Conservation (phyloP, 768 basidiomycete genomes). For the Suillus cothurnatus region DNA sequence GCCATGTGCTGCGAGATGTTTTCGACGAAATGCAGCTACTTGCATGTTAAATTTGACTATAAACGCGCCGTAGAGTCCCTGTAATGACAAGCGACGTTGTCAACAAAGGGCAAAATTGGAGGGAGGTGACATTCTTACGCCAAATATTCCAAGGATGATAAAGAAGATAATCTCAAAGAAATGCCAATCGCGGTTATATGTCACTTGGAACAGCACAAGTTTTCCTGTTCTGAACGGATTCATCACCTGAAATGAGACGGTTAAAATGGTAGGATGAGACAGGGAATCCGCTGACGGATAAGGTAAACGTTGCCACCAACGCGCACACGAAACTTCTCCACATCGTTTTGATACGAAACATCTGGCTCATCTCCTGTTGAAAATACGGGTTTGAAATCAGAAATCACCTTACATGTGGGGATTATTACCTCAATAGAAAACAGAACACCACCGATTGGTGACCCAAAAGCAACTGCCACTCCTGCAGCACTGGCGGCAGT, state of each 20-base stretch:
- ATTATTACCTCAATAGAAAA: slow-evolving; percentile 91
- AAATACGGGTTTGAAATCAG: slow-evolving; percentile 5
- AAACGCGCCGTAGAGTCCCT: slow-evolving; percentile 98
- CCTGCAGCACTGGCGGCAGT: slow-evolving; percentile 97
- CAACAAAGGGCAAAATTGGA: slow-evolving; percentile 10
- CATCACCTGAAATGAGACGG: slow-evolving; percentile 67
- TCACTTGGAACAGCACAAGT: slow-evolving; percentile 96
- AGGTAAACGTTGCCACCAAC: slow-evolving; percentile 91
- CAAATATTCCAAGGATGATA: slow-evolving; percentile 93
- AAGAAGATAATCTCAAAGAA: slow-evolving; percentile 99
- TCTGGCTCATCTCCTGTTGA: slow-evolving; percentile 94
- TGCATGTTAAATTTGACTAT: slow-evolving; percentile 97
- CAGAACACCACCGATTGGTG: slow-evolving; percentile 95
- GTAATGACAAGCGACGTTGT: slow-evolving; percentile 5
- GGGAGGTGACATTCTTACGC: slow-evolving; percentile 50
- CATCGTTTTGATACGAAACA: slow-evolving; percentile 97
- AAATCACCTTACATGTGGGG: neutral
- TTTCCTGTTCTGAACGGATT: slow-evolving; percentile 98
- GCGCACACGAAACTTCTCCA: slow-evolving; percentile 99
- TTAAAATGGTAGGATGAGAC: slow-evolving; percentile 17
- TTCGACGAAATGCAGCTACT: slow-evolving; percentile 91
- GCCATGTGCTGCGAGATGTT: slow-evolving; percentile 80
- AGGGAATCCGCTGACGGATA: slow-evolving; percentile 68
- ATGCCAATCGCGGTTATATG: slow-evolving; percentile 97
- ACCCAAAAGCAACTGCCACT: slow-evolving; percentile 97